phyloP scores from a whole-genome alignment of 306 rosid species.

The Trichosanthes truncata region DNA sequence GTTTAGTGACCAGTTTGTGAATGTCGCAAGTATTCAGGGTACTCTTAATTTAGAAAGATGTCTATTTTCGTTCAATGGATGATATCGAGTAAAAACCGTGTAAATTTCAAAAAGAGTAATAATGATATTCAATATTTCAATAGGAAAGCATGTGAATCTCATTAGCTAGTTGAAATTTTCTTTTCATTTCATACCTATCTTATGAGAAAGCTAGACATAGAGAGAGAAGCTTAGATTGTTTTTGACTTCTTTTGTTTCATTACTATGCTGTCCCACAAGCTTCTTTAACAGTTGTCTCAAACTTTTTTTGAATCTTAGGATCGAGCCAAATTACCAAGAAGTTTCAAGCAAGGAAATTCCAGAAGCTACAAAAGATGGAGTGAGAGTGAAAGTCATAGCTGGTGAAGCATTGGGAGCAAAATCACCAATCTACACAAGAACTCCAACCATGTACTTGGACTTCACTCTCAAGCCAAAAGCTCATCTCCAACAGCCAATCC shows the following conservation, averaged over 20 bases:
- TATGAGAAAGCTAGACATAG: neutral
- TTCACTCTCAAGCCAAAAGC: slow-evolving; percentile 75
- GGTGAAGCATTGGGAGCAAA: slow-evolving; percentile 83
- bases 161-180: neutral
- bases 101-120: neutral
- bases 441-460: slow-evolving; percentile 91
- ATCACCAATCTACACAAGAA: slow-evolving; percentile 78
- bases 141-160: neutral
- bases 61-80: neutral
- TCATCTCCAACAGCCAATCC: slow-evolving; percentile 59
- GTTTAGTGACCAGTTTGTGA: neutral
- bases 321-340: slow-evolving; percentile 92
- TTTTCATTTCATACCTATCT: neutral
- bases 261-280: neutral
- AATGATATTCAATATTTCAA: neutral
- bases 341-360: slow-evolving; percentile 55
- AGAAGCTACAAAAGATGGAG: slow-evolving; percentile 62
- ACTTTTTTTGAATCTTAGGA: slow-evolving; percentile 30
- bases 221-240: neutral
- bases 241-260: neutral
- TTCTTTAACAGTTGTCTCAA: neutral
- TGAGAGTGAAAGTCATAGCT: slow-evolving; percentile 77
- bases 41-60: neutral
- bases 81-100: neutral
- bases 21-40: neutral